A percentile compares a stretch with the other conserved stretches of the same genome.
phyloP scores from a whole-genome alignment of 805 yeast species.

The Candida maris region DNA sequence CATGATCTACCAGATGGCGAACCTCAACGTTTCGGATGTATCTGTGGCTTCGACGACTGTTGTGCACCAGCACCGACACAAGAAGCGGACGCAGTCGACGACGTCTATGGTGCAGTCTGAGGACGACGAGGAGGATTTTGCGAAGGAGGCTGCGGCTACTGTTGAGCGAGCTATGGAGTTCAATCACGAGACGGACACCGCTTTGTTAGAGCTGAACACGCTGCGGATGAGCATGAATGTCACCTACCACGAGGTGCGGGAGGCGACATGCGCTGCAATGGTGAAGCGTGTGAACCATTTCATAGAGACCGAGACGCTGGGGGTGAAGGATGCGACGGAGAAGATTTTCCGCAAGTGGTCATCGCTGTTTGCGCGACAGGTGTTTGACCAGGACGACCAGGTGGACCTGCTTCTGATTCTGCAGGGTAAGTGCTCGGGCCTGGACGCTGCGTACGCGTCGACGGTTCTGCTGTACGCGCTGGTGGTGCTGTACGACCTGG shows the following conservation, averaged over 20 bases:
- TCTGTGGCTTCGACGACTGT: conserved; percentile 49
- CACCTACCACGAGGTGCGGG: conserved; percentile 86
- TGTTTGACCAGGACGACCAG: conserved; percentile 76
- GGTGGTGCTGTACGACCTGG: conserved; percentile 71
- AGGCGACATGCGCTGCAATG: conserved; percentile 74
- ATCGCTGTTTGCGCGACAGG: conserved; percentile 75
- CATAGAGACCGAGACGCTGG: conserved; percentile 71
- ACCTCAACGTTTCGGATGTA: conserved; percentile 48
- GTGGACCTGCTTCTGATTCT: conserved; percentile 59
- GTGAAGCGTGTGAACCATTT: conserved; percentile 66
- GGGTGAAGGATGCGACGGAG: conserved; percentile 68
- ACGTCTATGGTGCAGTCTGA: conserved; percentile 38
- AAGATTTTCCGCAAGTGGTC: conserved; percentile 84
- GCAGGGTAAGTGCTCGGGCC: conserved; percentile 41
- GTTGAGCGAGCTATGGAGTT: conserved; percentile 88
- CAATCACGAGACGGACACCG: conserved; percentile 91
- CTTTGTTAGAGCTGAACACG: conserved; percentile 87
- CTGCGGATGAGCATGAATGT: conserved; percentile 97
- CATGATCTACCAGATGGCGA: conserved; percentile 40
- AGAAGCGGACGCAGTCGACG: conserved; percentile 36
- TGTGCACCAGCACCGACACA: conserved; percentile 32
- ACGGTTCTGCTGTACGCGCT: conserved; percentile 51
- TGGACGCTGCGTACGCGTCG: conserved; percentile 46
- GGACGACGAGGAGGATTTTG: conserved; percentile 61
- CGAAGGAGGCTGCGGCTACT: conserved; percentile 88